Base-by-base conservation (phyloP, 1,284 basidiomycete species). In the Tetrapyrgos nigripes region DNA sequence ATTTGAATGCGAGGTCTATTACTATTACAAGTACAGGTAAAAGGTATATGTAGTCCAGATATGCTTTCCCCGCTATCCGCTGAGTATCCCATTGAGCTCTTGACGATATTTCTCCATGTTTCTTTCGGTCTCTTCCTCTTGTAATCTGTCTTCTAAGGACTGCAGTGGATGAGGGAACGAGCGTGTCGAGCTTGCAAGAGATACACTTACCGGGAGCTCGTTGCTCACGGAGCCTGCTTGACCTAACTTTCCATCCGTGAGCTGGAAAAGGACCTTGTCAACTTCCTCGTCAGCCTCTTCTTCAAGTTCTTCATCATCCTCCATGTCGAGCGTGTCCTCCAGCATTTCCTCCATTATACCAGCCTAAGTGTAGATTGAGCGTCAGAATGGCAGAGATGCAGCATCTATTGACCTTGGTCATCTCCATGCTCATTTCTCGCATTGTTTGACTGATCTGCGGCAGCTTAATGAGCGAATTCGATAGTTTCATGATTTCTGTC, bases 401-500 rank as follows among this genome's bases (percentile, higher is more conserved):
- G 19, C 35, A 17, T 21, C 26, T 19, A 9, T 23, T 28, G 53
- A 92, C 94, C 86, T 98, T 98, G 64, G 94, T 98, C 96, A 99
- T 98, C 76, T 99, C 97, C 87, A 96, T 93, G 68, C 91, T 94
- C 95, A 99, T 97, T 70, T 98, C 92, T 28, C 95, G 86, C 97
- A 99, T 99, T 0, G 88, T 85, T 64, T 89, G 90, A 72, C 89
- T 93, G 55, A 99, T 87, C 73, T 99, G 94, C 17, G 97, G 97
- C 33, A 99, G 81, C 71, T 90, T 96, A 68, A 99, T 82, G 47
- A 99, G 84, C 49, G 90, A 81, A 76, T 98, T 99, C 3, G 96
- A 97, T 31, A 96, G 83, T 78, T 94, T 99, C 97, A 99, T 99
- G 63, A 99, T 98, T 76, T 99, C 97, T 1, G 97, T 96, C 10